phyloP scores from a whole-genome alignment of 805 yeast species.

The Tanozyma kutaoensis region DNA sequence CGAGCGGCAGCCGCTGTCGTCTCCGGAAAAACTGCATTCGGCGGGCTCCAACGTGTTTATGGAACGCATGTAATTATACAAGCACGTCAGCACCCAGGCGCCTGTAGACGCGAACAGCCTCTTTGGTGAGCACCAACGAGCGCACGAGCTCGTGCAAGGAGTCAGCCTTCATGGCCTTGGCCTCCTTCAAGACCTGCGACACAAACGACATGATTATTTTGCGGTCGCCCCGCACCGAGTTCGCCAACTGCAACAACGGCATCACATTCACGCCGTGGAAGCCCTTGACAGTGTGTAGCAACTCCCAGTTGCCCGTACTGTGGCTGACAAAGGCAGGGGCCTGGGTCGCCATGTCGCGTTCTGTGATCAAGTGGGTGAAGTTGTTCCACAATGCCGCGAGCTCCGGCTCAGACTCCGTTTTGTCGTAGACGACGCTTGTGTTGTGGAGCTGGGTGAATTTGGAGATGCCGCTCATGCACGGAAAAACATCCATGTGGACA shows the following conservation, averaged over 20 bases:
- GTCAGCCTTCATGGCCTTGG: slow-evolving; percentile 1
- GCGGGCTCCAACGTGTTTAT: not conserved
- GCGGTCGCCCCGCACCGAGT: slow-evolving; percentile 1
- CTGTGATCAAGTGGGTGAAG: slow-evolving; percentile 17
- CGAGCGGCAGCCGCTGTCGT: slow-evolving; percentile 5
- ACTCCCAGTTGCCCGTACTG: slow-evolving; percentile 4
- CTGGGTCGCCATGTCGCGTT: slow-evolving; percentile 5
- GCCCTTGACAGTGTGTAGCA: slow-evolving; percentile 12
- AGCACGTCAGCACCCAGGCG: slow-evolving; percentile 5
- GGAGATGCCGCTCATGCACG: slow-evolving; percentile 83
- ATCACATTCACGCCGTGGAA: slow-evolving; percentile 8
- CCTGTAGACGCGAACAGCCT: slow-evolving; percentile 16
- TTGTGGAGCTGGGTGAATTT: slow-evolving; percentile 52
- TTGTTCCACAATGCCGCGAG: slow-evolving; percentile 19
- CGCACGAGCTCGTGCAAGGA: slow-evolving; percentile 5
- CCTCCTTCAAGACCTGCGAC: slow-evolving; percentile 1
- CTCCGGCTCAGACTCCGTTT: slow-evolving; percentile 41
- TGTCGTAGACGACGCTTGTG: slow-evolving; percentile 43
- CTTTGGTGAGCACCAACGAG: slow-evolving; percentile 8
- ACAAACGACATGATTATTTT: slow-evolving; percentile 1
- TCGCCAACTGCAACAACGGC: slow-evolving; percentile 1
- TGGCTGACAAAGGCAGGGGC: slow-evolving; percentile 4
- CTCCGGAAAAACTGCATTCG: not conserved
- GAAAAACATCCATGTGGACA: slow-evolving; percentile 66
- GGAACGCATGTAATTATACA: not conserved